A percentile compares a stretch with the other conserved stretches of the same genome.
These are phyloP conservation scores for Lagerstroemia speciosa DNA, from an alignment of 345 rosid genomes.

Conservation along the genomic window DNA sequence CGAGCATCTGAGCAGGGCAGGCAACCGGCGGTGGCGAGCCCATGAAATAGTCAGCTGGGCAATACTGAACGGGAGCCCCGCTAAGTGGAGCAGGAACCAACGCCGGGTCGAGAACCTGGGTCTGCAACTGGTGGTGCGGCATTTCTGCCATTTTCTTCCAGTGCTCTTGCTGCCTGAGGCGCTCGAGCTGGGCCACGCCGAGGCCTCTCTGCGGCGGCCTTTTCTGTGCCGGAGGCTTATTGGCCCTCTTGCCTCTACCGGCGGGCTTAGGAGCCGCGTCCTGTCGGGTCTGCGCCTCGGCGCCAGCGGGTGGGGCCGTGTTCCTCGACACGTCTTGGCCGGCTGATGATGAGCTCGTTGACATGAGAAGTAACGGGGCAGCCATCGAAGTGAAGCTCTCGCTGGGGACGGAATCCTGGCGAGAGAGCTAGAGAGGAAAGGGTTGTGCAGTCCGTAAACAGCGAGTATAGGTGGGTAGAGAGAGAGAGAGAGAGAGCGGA, in stretches of 20 bases:
- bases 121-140: not conserved
- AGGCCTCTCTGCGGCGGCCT: constrained; percentile 55
- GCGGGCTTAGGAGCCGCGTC: not conserved
- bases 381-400: constrained; percentile 6
- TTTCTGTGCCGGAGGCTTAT: constrained; percentile 28
- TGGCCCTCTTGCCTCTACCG: not conserved
- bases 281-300: not conserved
- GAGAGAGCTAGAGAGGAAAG: not conserved
- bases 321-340: not conserved
- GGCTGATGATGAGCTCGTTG: constrained; percentile 1
- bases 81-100: constrained; percentile 3
- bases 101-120: not conserved
- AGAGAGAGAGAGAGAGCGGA: constrained; percentile 6
- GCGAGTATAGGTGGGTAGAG: not conserved
- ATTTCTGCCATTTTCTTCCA: constrained; percentile 28
- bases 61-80: constrained; percentile 28
- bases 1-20: not conserved
- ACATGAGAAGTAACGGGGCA: constrained; percentile 1
- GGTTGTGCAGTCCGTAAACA: not conserved
- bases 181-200: constrained; percentile 79
- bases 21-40: not conserved
- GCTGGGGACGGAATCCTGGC: not conserved
- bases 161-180: constrained; percentile 27
- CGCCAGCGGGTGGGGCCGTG: not conserved
- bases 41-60: constrained; percentile 5